Evolutionary conservation across 345 rosid species (phyloP).

Genomic region (Murraya paniculata): DNA sequence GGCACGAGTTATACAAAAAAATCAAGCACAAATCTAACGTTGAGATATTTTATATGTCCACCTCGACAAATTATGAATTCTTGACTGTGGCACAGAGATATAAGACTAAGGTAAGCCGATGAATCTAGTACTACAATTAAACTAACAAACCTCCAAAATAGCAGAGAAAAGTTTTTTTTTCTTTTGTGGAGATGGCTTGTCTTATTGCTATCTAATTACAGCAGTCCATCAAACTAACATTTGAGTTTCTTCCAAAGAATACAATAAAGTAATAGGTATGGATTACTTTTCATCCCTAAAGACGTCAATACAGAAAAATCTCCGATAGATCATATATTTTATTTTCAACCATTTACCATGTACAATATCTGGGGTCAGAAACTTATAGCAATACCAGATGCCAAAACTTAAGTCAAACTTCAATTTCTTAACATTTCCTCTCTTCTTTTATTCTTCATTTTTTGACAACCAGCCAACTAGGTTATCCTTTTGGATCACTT

Average conservation of each 20-base stretch:
- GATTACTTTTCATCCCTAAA: not conserved
- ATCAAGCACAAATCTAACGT: not conserved
- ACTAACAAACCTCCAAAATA: not conserved
- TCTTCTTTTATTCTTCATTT: too few relatives aligned
- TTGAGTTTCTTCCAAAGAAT: not conserved
- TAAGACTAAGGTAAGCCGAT: not conserved
- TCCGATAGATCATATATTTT: too few relatives aligned
- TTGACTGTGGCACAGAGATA: not conserved
- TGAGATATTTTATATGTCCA: not conserved
- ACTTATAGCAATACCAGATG: too few relatives aligned
- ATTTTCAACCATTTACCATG: too few relatives aligned
- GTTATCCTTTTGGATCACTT: too few relatives aligned
- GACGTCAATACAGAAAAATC: not conserved
- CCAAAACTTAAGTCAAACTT: too few relatives aligned
- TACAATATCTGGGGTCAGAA: too few relatives aligned
- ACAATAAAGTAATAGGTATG: not conserved
- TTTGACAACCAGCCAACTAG: too few relatives aligned
- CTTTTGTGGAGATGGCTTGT: not conserved
- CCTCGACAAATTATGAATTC: not conserved
- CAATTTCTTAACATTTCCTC: too few relatives aligned
- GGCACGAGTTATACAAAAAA: not conserved
- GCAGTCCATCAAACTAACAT: not conserved
- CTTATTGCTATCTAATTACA: not conserved
- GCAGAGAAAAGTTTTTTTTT: not conserved
- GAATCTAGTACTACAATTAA: not conserved